Evolutionary conservation across 176 grass and related monocot genomes (phyloP), one percentile per base, ranked within the genome.

Genomic region (Lolium multiflorum): DNA sequence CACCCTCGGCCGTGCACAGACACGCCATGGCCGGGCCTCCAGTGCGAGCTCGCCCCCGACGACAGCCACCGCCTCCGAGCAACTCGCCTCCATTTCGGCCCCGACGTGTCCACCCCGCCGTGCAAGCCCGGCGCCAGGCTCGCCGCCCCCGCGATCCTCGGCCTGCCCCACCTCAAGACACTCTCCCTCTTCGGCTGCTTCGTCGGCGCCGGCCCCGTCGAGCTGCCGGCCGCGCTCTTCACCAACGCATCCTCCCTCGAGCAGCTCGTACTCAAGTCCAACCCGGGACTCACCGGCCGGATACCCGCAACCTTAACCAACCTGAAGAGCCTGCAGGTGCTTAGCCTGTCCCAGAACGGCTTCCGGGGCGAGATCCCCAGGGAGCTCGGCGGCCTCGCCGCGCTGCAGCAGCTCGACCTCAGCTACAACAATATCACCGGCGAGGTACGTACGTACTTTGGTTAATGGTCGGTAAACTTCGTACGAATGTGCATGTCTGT

Each of bases 1-100:
- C 92, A 97, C 60, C 92, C 88, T 17, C 92, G 88, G 26, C 95
- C 95, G n/a, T 97, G 92, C 89, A 92, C 90, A 0, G 94, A 97
- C 80, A 94, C 90, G 81, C 94, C 94, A 28, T 97, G 94, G 92
- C 94, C 75, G 14, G 92, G 94, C 9, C 83, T 97, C 14, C 88
- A 92, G 70, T 97, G 92, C 69, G 94, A 97, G 86, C 4, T 86
- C 20, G 59, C 80, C 18, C 88, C 84, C 9, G 81, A 89, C 68
- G 89, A 97, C 56, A 79, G 64, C 18, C 82, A 49, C 35, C 81
- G 79, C 12, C 92, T 97, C 79, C 90, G 90, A 78, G 90, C 93
- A 41, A 94, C 92, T 35, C 91, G 89, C 51, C 85, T 97, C 81
- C 92, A 97, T 52, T 87, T 94, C 56, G 94, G 94, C 8, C 90